These are phyloP conservation scores for Calonectria hawksworthii DNA, from an alignment of 2,329 filamentous ascomycete genomes.

Conservation along the genomic window DNA sequence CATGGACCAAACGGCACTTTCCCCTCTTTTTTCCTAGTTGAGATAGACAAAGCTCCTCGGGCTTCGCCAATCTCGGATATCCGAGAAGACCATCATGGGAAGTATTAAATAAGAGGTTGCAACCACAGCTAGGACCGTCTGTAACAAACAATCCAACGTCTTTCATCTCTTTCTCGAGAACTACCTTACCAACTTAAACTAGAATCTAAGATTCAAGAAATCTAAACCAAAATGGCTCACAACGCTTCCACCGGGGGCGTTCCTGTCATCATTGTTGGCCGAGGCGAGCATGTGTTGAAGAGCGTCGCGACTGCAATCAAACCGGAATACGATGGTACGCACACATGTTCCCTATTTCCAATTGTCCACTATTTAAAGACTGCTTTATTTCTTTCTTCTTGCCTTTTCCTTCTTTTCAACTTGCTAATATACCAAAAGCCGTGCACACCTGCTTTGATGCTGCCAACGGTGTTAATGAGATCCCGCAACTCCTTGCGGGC, in stretches of 20 bases:
- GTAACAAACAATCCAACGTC: background rate
- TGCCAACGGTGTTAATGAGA: background rate
- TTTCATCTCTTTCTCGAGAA: background rate
- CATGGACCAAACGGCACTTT: background rate
- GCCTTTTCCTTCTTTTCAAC: background rate
- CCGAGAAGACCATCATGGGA: background rate
- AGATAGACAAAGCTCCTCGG: background rate
- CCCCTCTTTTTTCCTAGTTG: background rate
- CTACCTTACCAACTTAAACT: background rate
- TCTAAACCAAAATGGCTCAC: background rate
- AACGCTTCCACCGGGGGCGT: background rate
- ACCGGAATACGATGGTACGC: background rate
- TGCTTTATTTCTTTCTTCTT: accelerated
- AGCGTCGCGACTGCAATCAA: background rate
- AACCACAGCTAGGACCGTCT: no score
- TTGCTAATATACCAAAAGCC: background rate
- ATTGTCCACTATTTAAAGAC: background rate
- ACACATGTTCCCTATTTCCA: background rate
- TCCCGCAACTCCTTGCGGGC: background rate
- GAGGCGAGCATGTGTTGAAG: background rate
- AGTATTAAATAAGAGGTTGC: background rate
- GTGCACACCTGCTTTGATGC: background rate
- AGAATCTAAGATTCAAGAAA: background rate
- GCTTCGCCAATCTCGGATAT: background rate
- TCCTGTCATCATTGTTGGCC: background rate